Evolutionary conservation across 768 basidiomycete genomes (phyloP).

Genomic region (Calocybe indica): DNA sequence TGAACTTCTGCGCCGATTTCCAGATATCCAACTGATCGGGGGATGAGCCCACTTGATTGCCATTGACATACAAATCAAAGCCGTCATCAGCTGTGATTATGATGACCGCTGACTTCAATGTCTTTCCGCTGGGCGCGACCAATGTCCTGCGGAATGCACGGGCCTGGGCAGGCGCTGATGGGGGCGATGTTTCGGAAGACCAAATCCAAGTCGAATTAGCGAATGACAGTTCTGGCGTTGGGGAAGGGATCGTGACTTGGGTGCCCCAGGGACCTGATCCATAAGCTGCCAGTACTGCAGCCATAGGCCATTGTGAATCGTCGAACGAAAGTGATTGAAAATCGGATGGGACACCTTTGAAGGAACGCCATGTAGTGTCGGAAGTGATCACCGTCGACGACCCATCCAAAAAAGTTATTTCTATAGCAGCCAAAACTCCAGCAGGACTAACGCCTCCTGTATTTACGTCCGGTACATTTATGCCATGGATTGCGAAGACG

Average conservation of each 20-base stretch:
- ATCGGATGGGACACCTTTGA: slow-evolving; percentile 13
- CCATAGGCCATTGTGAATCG: slow-evolving; percentile 16
- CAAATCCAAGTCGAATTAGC: slow-evolving; percentile 21
- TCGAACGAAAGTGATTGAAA: slow-evolving; percentile 16
- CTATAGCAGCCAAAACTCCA: slow-evolving; percentile 19
- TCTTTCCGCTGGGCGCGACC: slow-evolving; percentile 14
- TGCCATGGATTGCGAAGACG: slow-evolving; percentile 22
- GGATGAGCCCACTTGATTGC: slow-evolving; percentile 13
- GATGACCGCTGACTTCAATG: slow-evolving; percentile 12
- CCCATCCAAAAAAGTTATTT: slow-evolving; percentile 20
- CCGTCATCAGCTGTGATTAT: slow-evolving; percentile 21
- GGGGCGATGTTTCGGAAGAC: slow-evolving; percentile 13
- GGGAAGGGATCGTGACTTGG: slow-evolving; percentile 13
- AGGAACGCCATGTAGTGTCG: slow-evolving; percentile 17
- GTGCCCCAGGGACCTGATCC: slow-evolving; percentile 21
- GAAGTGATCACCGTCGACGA: slow-evolving; percentile 16
- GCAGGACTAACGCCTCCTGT: slow-evolving; percentile 17
- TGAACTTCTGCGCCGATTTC: slow-evolving; percentile 15
- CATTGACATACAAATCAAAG: slow-evolving; percentile 22
- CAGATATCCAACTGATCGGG: slow-evolving; percentile 15
- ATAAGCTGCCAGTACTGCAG: slow-evolving; percentile 14
- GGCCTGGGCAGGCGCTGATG: slow-evolving; percentile 12
- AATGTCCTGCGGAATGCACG: slow-evolving; percentile 24
- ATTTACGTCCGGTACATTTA: slow-evolving; percentile 15
- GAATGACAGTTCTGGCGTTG: slow-evolving; percentile 11